Evolutionary conservation across 2,329 filamentous ascomycete species (phyloP), one percentile per base, ranked within the genome.

Genomic region (Pyrenochaeta sp.): DNA sequence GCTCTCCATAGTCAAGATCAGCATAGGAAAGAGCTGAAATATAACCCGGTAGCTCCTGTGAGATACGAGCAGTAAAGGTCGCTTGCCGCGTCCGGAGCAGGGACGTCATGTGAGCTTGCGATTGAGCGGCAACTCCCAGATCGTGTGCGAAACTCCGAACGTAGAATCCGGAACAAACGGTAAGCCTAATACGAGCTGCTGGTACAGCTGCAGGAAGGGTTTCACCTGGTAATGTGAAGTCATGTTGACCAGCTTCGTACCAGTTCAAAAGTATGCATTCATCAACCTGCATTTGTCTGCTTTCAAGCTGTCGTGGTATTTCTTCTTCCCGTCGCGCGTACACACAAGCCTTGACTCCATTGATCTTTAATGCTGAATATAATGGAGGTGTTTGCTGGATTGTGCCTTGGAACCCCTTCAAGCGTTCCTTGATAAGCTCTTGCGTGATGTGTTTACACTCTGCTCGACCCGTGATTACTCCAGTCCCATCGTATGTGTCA

Each of bases 101-200:
- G 6, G 52, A 45, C 3, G 45, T 44, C 65, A 68, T 67, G 19
- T 61, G 53, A 13, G 61, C 59, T 13, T 44, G 44, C 1, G 55
- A 54, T 13, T 44, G 39, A 37, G 63, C 67, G 2, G 53, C 57
- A 10, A 61, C 30, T 6, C 65, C 65, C 2, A 68, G 48, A 46
- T 68, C 63, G 24, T 67, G 57, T 17, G 61, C 63, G 19, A 68
- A 68, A 43, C 65, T 68, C 7, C 65, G 57, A 1, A 68, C 65
- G 18, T 68, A 68, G 45, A 68, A 68, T 0, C 65, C 65, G 8
- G 63, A 66, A 20, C 46, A 60, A 0, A 68, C 65, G 1, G 50
- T 63, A 2, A 68, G 51, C 8, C 45, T 38, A 3, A 67, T 53
- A 9, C 45, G 50, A 3, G 35, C 63, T 4, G 59, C 61, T 4